Evolutionary conservation across 2,329 filamentous ascomycete species (phyloP).

Genomic region (Phaeosphaeria sp.): DNA sequence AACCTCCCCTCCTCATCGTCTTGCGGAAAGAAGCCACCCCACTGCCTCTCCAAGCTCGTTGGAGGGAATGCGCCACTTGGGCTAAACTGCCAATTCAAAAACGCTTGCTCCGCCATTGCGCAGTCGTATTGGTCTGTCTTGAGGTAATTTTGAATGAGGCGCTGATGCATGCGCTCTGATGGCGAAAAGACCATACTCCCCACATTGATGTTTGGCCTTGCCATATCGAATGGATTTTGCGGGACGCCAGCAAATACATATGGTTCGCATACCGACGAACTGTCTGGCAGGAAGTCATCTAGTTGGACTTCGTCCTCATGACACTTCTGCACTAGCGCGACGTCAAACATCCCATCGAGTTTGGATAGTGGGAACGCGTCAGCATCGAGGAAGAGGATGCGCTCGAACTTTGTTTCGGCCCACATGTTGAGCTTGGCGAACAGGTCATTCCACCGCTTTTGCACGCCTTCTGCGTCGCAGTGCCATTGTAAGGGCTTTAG

Average conservation of each 20-base stretch:
- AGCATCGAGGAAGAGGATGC: slow-evolving; percentile 41
- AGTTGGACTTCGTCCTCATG: slow-evolving; percentile 24
- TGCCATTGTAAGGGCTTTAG: slow-evolving; percentile 37
- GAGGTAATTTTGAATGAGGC: slow-evolving; percentile 41
- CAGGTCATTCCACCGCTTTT: slow-evolving; percentile 41
- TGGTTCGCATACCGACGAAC: slow-evolving; percentile 32
- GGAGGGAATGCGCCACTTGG: slow-evolving; percentile 36
- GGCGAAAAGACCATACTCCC: slow-evolving; percentile 43
- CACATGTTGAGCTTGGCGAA: slow-evolving; percentile 48
- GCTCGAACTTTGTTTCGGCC: slow-evolving; percentile 39
- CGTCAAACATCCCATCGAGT: slow-evolving; percentile 40
- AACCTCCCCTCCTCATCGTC: slow-evolving; percentile 31
- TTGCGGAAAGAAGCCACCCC: slow-evolving; percentile 35
- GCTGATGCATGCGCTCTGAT: slow-evolving; percentile 34
- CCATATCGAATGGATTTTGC: slow-evolving; percentile 20
- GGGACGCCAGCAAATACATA: slow-evolving; percentile 39
- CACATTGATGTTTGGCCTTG: slow-evolving; percentile 36
- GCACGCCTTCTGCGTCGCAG: slow-evolving; percentile 26
- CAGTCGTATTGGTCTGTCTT: slow-evolving; percentile 40
- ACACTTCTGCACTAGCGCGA: slow-evolving; percentile 28
- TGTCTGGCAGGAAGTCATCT: slow-evolving; percentile 31
- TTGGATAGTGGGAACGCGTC: slow-evolving; percentile 41
- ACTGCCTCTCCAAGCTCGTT: slow-evolving; percentile 29
- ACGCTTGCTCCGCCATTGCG: slow-evolving; percentile 42
- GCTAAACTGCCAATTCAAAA: slow-evolving; percentile 43